Base-by-base conservation (phyloP, 306 rosid genomes). In the Cercis canadensis region DNA sequence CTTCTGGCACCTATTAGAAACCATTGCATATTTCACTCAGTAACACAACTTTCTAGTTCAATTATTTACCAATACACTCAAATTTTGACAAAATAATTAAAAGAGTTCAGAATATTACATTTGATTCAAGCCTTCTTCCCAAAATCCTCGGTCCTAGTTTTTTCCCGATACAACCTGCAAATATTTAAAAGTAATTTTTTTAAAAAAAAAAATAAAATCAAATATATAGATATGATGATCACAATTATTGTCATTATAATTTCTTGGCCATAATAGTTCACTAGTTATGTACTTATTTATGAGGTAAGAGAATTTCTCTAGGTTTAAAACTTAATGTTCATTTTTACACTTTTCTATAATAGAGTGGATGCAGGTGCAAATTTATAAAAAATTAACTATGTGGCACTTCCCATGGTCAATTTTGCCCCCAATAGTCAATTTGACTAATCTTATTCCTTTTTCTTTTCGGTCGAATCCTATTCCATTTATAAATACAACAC, bases 111-210 rank as follows among this genome's bases (percentile, higher is more conserved):
- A 65, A 80, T 62, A 77, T 89, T 95, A 95, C 99, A 52, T 50
- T 68, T 68, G 90, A 66, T 57, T 89, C 96, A 68, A 85, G 53
- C 72, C 80, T 80, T 79, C 97, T 86, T 67, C 97, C 89, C 92
- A 91, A 73, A 67, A 91, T 86, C 79, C 84, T 83, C 73, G 99
- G 99, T 32, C 97, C 91, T 71, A 95, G 72, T 80, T 65, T 91
- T 79, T 86, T 87, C 4, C 99, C 99, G 80, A 95, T 77, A 87
- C 99, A 95, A 80, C 99, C 99, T 95, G 62, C 73, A 60, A 76
- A 69, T 53, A 24, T 12, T 24, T 24, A 1, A 32, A 69, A 54
- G 73, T 50, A 68, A 40, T 32, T 39, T 49, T 44, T 63, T n/a
- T 33, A 52, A 50, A 75, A 68, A 60, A 77, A 37, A 75, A 62